Evolutionary conservation across 768 basidiomycete species (phyloP).

Genomic region (Leccinum rimulosum): DNA sequence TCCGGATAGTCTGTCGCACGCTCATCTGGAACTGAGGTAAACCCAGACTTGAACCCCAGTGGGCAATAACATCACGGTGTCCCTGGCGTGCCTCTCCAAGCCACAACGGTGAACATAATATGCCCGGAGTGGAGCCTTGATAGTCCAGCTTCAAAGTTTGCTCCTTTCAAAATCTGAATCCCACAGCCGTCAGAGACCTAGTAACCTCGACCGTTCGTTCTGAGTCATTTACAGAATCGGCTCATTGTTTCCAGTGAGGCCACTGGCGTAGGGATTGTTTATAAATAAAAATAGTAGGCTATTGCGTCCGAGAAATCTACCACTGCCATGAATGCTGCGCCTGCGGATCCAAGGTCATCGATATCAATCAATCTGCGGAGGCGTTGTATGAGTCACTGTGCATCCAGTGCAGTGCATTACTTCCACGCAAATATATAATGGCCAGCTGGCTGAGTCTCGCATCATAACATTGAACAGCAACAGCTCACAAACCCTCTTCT

Average conservation of each 20-base stretch:
- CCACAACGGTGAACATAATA: not conserved
- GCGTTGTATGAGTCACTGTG: not conserved
- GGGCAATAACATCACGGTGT: too few species aligned
- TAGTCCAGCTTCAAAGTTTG: not conserved
- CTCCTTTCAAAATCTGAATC: too few species aligned
- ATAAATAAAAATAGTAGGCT: not conserved
- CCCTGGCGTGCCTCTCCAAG: not conserved
- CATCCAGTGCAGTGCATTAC: not conserved
- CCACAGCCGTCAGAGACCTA: not conserved
- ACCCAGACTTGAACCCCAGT: too few species aligned
- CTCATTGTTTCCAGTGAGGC: not conserved
- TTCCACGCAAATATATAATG: constrained; percentile 7
- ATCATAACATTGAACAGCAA: not conserved
- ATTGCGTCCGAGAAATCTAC: not conserved
- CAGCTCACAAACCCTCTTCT: not conserved
- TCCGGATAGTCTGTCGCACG: not conserved
- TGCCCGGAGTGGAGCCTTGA: not conserved
- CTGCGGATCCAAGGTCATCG: not conserved
- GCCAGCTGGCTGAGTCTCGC: too few species aligned
- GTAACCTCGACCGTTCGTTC: not conserved
- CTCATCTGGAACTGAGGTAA: not conserved
- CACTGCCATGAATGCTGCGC: not conserved
- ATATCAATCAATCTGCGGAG: not conserved
- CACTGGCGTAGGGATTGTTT: not conserved
- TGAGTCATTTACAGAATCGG: not conserved